Evolutionary conservation across 2,329 filamentous ascomycete species (phyloP).

Genomic region (Coleophoma cylindrospora): DNA sequence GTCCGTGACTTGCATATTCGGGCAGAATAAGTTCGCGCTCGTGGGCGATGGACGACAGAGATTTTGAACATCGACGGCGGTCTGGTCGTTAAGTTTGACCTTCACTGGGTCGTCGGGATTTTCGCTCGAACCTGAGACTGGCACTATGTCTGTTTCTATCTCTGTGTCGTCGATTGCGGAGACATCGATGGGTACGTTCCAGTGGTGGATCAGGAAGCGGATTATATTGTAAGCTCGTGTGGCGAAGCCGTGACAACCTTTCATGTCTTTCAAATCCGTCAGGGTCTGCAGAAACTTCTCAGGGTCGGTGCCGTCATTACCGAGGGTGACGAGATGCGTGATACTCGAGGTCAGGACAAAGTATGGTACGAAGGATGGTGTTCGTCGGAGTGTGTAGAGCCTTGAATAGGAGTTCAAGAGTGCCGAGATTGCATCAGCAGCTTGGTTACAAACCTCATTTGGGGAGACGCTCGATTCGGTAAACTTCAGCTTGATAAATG

Average conservation of each 20-base stretch:
- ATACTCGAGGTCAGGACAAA: constrained; percentile 23
- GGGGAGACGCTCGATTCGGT: constrained; percentile 20
- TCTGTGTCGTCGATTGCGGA: constrained; percentile 21
- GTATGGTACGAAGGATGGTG: constrained; percentile 26
- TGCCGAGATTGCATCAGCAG: constrained; percentile 27
- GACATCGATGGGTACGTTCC: constrained; percentile 50
- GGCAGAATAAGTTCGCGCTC: constrained; percentile 19
- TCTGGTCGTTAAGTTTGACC: no score
- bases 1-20: constrained; percentile 21
- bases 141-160: constrained; percentile 27
- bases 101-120: no score
- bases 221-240: constrained; percentile 36
- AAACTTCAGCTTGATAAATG: constrained; percentile 38
- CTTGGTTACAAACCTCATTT: constrained; percentile 24
- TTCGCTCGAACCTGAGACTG: constrained; percentile 22
- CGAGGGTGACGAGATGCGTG: constrained; percentile 17
- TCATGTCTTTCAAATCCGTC: constrained; percentile 54
- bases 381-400: constrained; percentile 25
- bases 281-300: constrained; percentile 48
- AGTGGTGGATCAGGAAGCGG: constrained; percentile 51
- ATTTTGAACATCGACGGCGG: no score
- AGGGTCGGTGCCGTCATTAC: constrained; percentile 23
- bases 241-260: constrained; percentile 31
- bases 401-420: constrained; percentile 25
- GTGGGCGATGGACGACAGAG: constrained; percentile 9